A percentile compares a stretch with the other conserved stretches of the same genome.
Conservation (phyloP, 805 yeast species). For the Maudiozyma serrabonitensis region DNA sequence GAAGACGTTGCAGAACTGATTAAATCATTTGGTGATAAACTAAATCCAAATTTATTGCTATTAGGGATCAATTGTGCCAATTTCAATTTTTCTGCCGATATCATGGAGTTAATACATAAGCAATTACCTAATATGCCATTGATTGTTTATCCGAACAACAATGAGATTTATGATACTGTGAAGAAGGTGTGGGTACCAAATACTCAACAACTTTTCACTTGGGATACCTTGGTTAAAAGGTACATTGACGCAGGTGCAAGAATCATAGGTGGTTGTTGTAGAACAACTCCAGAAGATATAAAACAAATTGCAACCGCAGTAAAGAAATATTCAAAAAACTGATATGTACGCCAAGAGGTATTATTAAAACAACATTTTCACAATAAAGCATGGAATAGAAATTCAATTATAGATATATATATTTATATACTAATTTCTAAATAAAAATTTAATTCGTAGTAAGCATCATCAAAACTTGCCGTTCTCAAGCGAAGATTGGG, state of each 20-base stretch:
- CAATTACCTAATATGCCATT: slow-evolving; percentile 30
- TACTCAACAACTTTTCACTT: slow-evolving; percentile 18
- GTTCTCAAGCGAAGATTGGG: slow-evolving; percentile 19
- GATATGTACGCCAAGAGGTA: neutral
- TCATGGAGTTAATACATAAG: slow-evolving; percentile 26
- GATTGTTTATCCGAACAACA: slow-evolving; percentile 67
- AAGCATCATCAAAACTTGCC: too few species aligned
- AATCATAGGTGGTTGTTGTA: slow-evolving; percentile 69
- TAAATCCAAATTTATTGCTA: slow-evolving; percentile 32
- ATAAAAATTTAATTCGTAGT: too few species aligned
- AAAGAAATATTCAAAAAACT: neutral
- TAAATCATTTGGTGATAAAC: slow-evolving; percentile 11
- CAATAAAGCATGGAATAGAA: neutral
- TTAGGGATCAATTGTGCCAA: slow-evolving; percentile 67
- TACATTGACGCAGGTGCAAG: slow-evolving; percentile 37
- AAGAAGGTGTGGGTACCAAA: slow-evolving; percentile 35
- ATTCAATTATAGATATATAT: too few species aligned
- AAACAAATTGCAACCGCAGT: slow-evolving; percentile 14
- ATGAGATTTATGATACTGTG: slow-evolving; percentile 49
- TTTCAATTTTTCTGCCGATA: slow-evolving; percentile 32
- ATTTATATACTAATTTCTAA: too few species aligned
- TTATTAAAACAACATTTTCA: neutral
- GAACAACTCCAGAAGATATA: slow-evolving; percentile 47
- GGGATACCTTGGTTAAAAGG: slow-evolving; percentile 32
- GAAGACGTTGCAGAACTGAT: slow-evolving; percentile 23